A percentile compares a stretch with the other conserved stretches of the same genome.
Evolutionary conservation across 495 filamentous ascomycete genomes (phyloP).

Genomic region (Aspergillus baeticus): DNA sequence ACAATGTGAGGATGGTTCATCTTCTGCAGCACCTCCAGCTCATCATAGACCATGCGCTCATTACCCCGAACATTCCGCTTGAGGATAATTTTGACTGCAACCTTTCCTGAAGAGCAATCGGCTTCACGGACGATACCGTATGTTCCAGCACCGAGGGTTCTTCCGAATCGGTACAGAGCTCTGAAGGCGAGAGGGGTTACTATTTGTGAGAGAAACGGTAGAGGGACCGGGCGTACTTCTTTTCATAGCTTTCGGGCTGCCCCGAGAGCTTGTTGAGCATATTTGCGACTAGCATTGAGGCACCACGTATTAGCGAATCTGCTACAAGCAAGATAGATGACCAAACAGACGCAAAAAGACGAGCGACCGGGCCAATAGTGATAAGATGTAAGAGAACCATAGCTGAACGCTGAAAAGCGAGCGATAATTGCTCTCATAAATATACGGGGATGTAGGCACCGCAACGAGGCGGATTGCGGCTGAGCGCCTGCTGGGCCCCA

Average conservation of each 20-base stretch:
- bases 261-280: slow-evolving; percentile 98
- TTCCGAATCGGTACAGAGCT: slow-evolving; percentile 84
- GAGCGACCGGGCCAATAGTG: neutral
- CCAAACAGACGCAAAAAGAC: neutral
- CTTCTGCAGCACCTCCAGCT: slow-evolving; percentile 85
- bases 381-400: neutral
- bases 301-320: slow-evolving; percentile 29
- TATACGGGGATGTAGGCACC: neutral
- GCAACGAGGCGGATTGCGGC: slow-evolving; percentile 12
- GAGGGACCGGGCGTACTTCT: slow-evolving; percentile 63
- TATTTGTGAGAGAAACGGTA: neutral
- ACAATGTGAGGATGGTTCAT: slow-evolving; percentile 96
- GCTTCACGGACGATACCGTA: slow-evolving; percentile 98
- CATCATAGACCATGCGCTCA: slow-evolving; percentile 97
- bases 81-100: slow-evolving; percentile 97
- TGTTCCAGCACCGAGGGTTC: slow-evolving; percentile 92
- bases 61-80: slow-evolving; percentile 99
- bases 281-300: slow-evolving; percentile 62
- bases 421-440: neutral
- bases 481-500: slow-evolving; percentile 3
- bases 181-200: slow-evolving; percentile 41
- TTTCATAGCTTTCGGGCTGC: slow-evolving; percentile 97
- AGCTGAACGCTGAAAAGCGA: neutral
- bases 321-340: neutral
- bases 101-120: slow-evolving; percentile 75